Evolutionary conservation across 2,329 filamentous ascomycete genomes (phyloP).

Genomic region (Pseudogymnoascus sp.): DNA sequence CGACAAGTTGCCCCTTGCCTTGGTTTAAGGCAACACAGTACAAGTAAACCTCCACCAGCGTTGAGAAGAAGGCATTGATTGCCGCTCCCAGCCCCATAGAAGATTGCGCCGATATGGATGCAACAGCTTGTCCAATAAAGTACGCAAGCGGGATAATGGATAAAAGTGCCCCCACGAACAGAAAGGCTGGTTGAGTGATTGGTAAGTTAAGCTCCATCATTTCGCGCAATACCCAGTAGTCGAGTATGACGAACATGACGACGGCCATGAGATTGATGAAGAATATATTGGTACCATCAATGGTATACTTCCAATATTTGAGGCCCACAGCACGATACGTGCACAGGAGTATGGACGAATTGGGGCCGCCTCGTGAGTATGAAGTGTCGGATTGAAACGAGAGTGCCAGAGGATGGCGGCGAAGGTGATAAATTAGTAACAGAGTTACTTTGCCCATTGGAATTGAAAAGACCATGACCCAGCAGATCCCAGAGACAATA

Average conservation of each 20-base stretch:
- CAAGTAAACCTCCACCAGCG: slow-evolving; percentile 92
- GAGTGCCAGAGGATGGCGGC: slow-evolving; percentile 83
- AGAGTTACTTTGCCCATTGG: slow-evolving; percentile 96
- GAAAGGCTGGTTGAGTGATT: slow-evolving; percentile 74
- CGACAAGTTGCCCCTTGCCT: slow-evolving; percentile 86
- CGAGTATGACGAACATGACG: slow-evolving; percentile 89
- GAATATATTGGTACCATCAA: slow-evolving; percentile 98
- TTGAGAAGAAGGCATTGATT: slow-evolving; percentile 97
- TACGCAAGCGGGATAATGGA: slow-evolving; percentile 96
- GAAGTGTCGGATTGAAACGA: slow-evolving; percentile 84
- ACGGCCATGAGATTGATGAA: slow-evolving; percentile 93
- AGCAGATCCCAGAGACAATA: slow-evolving; percentile 79
- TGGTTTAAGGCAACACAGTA: slow-evolving; percentile 92
- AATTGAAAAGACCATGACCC: slow-evolving; percentile 95
- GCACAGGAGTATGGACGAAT: slow-evolving; percentile 84
- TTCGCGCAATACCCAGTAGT: slow-evolving; percentile 73
- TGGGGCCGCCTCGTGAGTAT: slow-evolving; percentile 63
- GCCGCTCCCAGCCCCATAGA: slow-evolving; percentile 97
- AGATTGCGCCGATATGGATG: slow-evolving; percentile 95
- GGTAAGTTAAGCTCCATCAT: slow-evolving; percentile 61
- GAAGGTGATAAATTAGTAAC: slow-evolving; percentile 81
- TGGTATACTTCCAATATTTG: slow-evolving; percentile 98
- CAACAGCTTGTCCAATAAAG: slow-evolving; percentile 96
- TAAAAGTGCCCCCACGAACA: slow-evolving; percentile 75
- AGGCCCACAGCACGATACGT: slow-evolving; percentile 91